Evolutionary conservation across 2,329 filamentous ascomycete species (phyloP).

Genomic region (Aaosphaeria arxii): DNA sequence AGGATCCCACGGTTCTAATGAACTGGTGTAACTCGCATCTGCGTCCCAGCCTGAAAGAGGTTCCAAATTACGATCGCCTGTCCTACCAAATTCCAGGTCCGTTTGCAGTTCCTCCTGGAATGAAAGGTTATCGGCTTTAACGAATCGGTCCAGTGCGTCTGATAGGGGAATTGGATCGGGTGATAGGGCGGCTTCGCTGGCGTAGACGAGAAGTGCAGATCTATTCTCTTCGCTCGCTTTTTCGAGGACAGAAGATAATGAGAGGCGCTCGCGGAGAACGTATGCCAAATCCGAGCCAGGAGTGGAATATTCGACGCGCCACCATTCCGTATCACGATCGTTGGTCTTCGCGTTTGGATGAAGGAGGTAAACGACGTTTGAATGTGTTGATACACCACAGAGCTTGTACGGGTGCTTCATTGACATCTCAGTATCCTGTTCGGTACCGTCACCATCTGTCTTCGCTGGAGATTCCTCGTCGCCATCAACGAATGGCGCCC

Average conservation of each 20-base stretch:
- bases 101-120: slow-evolving; percentile 29
- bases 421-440: neutral
- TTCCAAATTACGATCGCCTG: neutral
- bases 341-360: slow-evolving; percentile 29
- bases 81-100: neutral
- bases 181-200: slow-evolving; percentile 43
- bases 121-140: slow-evolving; percentile 48
- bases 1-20: no score
- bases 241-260: slow-evolving; percentile 54
- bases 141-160: slow-evolving; percentile 39
- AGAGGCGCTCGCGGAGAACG: slow-evolving; percentile 37
- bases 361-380: slow-evolving; percentile 57
- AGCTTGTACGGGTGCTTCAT: slow-evolving; percentile 49
- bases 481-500: slow-evolving; percentile 41
- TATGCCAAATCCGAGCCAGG: slow-evolving; percentile 15
- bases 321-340: slow-evolving; percentile 20
- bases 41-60: slow-evolving; percentile 15
- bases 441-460: slow-evolving; percentile 25
- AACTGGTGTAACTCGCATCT: neutral
- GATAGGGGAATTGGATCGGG: slow-evolving; percentile 15
- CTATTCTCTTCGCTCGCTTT: slow-evolving; percentile 52
- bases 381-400: slow-evolving; percentile 57
- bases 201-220: slow-evolving; percentile 58
- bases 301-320: slow-evolving; percentile 32
- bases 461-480: neutral